Evolutionary conservation across 805 yeast genomes (phyloP).

Genomic region (Monosporozyma servazzii): DNA sequence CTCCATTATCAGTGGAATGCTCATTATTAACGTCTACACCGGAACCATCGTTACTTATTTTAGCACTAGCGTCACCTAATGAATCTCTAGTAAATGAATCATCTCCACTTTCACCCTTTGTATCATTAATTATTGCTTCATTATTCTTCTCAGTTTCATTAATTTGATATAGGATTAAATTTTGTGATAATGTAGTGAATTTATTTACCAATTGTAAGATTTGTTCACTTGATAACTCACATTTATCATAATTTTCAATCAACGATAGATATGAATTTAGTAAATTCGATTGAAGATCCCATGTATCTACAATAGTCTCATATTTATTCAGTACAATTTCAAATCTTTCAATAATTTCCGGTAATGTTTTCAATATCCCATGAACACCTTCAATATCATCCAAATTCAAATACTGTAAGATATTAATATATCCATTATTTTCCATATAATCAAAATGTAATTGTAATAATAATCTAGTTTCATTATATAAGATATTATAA

Average conservation of each 20-base stretch:
- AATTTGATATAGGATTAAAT: conserved; percentile 12
- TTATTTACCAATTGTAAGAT: conserved; percentile 12
- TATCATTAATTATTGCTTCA: not conserved
- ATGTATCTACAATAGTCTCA: conserved; percentile 12
- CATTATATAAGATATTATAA: conserved; percentile 27
- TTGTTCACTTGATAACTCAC: conserved; percentile 9
- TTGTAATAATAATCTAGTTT: conserved; percentile 24
- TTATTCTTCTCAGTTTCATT: conserved; percentile 12
- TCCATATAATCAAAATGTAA: conserved; percentile 24
- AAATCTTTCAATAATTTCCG: conserved; percentile 16
- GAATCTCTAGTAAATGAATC: conserved; percentile 4
- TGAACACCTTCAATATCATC: conserved; percentile 16
- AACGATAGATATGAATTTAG: conserved; percentile 20
- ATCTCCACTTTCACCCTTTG: not conserved
- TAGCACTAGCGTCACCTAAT: not conserved
- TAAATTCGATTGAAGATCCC: conserved; percentile 29
- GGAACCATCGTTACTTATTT: conserved; percentile 10
- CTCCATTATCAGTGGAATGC: conserved; percentile 7
- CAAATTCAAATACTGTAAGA: conserved; percentile 22
- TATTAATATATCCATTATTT: conserved; percentile 24
- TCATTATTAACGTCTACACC: conserved; percentile 10
- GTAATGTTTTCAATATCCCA: conserved; percentile 9
- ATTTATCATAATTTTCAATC: conserved; percentile 15
- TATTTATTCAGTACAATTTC: conserved; percentile 14
- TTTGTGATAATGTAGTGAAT: conserved; percentile 12